Evolutionary conservation across 1,284 basidiomycete species (phyloP).

Genomic region (Peniophora sp.): DNA sequence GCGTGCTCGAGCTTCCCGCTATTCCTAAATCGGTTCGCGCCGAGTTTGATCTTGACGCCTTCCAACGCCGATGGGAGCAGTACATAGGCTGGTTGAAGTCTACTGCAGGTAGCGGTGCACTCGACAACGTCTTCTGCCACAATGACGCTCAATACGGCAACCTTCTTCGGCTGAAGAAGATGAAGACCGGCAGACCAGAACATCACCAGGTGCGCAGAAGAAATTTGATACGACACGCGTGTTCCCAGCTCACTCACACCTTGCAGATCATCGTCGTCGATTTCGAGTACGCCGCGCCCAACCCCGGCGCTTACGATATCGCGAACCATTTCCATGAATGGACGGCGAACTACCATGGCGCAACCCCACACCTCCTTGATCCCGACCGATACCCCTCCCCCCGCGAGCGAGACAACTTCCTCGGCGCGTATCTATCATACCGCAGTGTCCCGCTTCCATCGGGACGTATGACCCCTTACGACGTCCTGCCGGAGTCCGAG

Average conservation of each 20-base stretch:
- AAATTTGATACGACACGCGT: conserved; percentile 4
- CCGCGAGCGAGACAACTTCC: conserved; percentile 77
- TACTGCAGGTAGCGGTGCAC: conserved; percentile 50
- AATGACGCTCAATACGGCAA: conserved; percentile 96
- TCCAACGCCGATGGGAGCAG: conserved; percentile 53
- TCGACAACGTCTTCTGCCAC: conserved; percentile 72
- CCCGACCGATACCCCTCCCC: conserved; percentile 64
- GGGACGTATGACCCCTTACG: conserved; percentile 14
- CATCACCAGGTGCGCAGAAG: conserved; percentile 56
- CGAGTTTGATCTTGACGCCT: conserved; percentile 56
- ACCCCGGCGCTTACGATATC: conserved; percentile 87
- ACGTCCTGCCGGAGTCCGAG: conserved; percentile 22
- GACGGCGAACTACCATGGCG: conserved; percentile 82
- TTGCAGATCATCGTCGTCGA: conserved; percentile 85
- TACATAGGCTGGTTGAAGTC: conserved; percentile 66
- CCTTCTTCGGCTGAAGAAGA: conserved; percentile 63
- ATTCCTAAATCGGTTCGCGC: conserved; percentile 33
- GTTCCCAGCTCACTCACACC: conserved; percentile 5
- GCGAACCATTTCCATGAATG: conserved; percentile 96
- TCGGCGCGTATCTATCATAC: conserved; percentile 71
- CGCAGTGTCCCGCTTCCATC: conserved; percentile 10
- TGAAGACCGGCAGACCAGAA: conserved; percentile 45
- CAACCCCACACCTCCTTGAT: conserved; percentile 68
- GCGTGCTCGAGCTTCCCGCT: conserved; percentile 51
- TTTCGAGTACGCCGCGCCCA: conserved; percentile 90